Conservation (phyloP, 2,329 filamentous ascomycete genomes). For the Hypoxylon sp. region DNA sequence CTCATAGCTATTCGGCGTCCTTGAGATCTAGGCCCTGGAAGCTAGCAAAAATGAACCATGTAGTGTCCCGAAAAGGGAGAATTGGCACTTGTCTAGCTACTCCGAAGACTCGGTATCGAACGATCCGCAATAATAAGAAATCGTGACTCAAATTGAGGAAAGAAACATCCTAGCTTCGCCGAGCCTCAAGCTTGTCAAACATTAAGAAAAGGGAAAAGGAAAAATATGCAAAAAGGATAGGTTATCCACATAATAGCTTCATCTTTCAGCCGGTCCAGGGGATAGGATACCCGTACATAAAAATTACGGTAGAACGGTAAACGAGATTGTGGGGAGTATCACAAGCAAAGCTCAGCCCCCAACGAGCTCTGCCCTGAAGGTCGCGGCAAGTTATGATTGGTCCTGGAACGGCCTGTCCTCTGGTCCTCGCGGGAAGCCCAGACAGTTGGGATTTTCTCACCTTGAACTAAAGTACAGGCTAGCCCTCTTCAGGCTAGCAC, state of each 20-base stretch:
- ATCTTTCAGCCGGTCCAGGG: conserved; percentile 29
- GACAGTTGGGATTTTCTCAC: conserved; percentile 40
- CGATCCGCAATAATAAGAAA: conserved; percentile 18
- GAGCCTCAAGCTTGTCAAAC: conserved; percentile 2
- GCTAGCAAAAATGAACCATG: conserved; percentile 19
- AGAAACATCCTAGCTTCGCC: conserved; percentile 4
- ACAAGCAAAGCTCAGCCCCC: conserved; percentile 35
- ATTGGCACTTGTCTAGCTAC: conserved; percentile 18
- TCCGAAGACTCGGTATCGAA: conserved; percentile 30
- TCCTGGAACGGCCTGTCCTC: conserved; percentile 30
- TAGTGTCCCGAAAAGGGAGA: conserved; percentile 28
- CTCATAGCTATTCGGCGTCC: conserved; percentile 16
- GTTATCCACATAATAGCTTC: conserved; percentile 14
- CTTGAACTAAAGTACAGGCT: conserved; percentile 15
- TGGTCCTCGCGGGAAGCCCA: conserved; percentile 39
- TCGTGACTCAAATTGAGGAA: conserved; percentile 18
- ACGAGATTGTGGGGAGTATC: conserved; percentile 44
- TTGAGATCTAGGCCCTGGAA: conserved; percentile 33
- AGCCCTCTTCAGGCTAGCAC: conserved; percentile 9
- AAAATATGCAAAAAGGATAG: conserved; percentile 9
- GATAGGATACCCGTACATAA: conserved; percentile 13
- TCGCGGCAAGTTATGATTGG: conserved; percentile 43
- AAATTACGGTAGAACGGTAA: conserved; percentile 29
- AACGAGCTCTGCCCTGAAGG: conserved; percentile 22
- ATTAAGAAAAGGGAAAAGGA: conserved; percentile 5